These are phyloP conservation scores for Ceratobasidium sp. DNA, from an alignment of 1,284 basidiomycete genomes.

Conservation along the genomic window DNA sequence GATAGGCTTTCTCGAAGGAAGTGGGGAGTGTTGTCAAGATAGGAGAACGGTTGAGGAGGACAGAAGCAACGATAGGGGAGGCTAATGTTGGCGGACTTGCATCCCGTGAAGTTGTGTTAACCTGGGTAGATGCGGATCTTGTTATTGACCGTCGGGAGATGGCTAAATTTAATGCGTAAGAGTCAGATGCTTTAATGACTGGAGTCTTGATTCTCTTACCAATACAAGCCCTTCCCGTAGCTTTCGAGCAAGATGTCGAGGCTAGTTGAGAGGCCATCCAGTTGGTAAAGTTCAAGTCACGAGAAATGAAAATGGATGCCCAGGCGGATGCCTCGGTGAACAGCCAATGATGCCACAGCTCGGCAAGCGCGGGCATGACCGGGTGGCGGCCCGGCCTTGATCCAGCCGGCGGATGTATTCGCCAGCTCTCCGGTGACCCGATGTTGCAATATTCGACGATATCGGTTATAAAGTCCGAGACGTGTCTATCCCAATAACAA, in stretches of 20 bases:
- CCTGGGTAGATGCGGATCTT: slow-evolving; percentile 2
- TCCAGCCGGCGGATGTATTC: slow-evolving; percentile 8
- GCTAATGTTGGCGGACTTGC: slow-evolving; percentile 12
- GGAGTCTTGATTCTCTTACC: neutral
- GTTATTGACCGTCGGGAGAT: slow-evolving; percentile 10
- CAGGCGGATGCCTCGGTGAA: neutral
- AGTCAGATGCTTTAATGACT: neutral
- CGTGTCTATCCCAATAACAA: neutral
- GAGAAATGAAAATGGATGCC: slow-evolving; percentile 18
- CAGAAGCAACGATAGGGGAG: slow-evolving; percentile 50
- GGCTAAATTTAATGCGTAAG: neutral
- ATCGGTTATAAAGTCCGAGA: slow-evolving; percentile 27
- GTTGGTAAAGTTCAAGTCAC: neutral
- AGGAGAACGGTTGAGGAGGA: slow-evolving; percentile 86
- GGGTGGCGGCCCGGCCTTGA: slow-evolving; percentile 20
- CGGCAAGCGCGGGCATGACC: too few species aligned
- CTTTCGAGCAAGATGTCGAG: slow-evolving; percentile 15
- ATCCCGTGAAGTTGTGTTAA: neutral
- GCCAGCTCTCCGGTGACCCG: neutral
- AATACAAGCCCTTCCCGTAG: neutral
- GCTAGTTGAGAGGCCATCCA: slow-evolving; percentile 19
- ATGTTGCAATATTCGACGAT: too few species aligned
- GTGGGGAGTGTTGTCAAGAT: slow-evolving; percentile 79
- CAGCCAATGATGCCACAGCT: neutral
- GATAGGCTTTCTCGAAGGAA: slow-evolving; percentile 83